Base-by-base conservation (phyloP, 1,284 basidiomycete genomes). In the Macrocystidia cucumis region DNA sequence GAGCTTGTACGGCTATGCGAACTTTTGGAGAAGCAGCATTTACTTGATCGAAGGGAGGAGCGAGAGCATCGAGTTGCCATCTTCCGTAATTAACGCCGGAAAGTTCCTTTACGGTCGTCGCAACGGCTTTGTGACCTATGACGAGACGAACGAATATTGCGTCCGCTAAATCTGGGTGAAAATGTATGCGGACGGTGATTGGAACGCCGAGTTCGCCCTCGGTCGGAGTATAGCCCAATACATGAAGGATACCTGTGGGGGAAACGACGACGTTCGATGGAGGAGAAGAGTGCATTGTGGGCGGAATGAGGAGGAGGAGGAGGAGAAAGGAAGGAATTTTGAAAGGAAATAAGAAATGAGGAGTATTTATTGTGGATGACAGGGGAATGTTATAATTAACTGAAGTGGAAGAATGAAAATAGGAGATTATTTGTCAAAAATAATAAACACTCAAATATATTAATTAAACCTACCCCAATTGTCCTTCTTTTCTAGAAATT, bases 141-240 rank as follows among this genome's bases (percentile, higher is more conserved):
- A 85, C 72, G 41, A 87, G 72, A 33, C 84, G 76, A 30, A 85
- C 68, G 43, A 64, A 73, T 21, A 78, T 67, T 6, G 67, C 62
- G 29, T 70, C 52, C 8, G 59, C 50, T 11, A 63, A 57, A n/a
- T 62, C 57, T 25, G 65, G 58, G 41, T 65, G 63, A 57, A 80
- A 79, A 34, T 73, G 63, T 37, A 84, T 72, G 39, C 69, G 63
- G 40, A 80, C 74, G 26, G 70, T 65, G 48, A 86, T 69, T 29
- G 66, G 69, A 0, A 68, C 62, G 42, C 74, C 76, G 12, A 61
- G 52, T 39, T 69, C 67, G 42, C 81, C 83, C 48, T 77, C 69
- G n/a, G 62, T 54, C 5, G 79, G 78, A 3, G 69, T 59, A 53
- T 72, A 83, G 39, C 63, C 67, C 41, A 71, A 63, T 40, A 85